A percentile compares a stretch with the other conserved stretches of the same genome.
Conservation (phyloP, 352 stramenopile species). For the Chrysophaeum taylorii region DNA sequence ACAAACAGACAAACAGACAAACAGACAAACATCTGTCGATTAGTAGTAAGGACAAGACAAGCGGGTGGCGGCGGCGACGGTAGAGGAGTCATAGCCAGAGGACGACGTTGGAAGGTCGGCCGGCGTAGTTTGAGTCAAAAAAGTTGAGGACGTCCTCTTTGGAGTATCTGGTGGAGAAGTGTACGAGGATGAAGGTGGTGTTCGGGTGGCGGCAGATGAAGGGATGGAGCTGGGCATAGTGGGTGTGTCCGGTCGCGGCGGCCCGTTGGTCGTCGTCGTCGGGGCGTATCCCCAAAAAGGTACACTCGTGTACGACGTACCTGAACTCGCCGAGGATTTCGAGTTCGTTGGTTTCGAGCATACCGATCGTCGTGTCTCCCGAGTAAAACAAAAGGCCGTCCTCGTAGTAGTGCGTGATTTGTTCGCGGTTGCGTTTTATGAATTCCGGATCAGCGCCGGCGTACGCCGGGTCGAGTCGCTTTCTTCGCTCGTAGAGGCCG, state of each 20-base stretch:
- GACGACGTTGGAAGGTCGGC: slow-evolving; percentile 40
- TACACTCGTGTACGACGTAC: slow-evolving; percentile 40
- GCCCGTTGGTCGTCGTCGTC: slow-evolving; percentile 28
- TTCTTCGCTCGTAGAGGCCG: slow-evolving; percentile 35
- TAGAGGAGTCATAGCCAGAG: slow-evolving; percentile 38
- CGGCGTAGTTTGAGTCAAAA: slow-evolving; percentile 37
- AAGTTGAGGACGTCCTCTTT: slow-evolving; percentile 33
- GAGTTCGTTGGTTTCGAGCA: slow-evolving; percentile 30
- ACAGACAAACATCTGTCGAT: no score
- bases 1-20: no score
- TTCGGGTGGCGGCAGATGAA: slow-evolving; percentile 37
- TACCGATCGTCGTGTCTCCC: slow-evolving; percentile 39
- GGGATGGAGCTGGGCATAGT: slow-evolving; percentile 42
- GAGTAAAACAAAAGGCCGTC: slow-evolving; percentile 41
- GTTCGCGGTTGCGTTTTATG: neutral
- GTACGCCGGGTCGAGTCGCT: slow-evolving; percentile 34
- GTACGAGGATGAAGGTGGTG: slow-evolving; percentile 40
- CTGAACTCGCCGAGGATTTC: slow-evolving; percentile 37
- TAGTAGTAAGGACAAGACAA: no score
- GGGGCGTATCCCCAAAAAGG: slow-evolving; percentile 34
- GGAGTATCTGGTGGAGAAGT: slow-evolving; percentile 36
- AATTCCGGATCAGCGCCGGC: slow-evolving; percentile 33
- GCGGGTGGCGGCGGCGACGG: no score
- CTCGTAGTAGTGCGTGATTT: slow-evolving; percentile 35
- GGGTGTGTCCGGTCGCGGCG: slow-evolving; percentile 36